A percentile compares a stretch with the other conserved stretches of the same genome.
Evolutionary conservation across 2,329 filamentous ascomycete genomes (phyloP).

Genomic region (Fusarium sambucinum): DNA sequence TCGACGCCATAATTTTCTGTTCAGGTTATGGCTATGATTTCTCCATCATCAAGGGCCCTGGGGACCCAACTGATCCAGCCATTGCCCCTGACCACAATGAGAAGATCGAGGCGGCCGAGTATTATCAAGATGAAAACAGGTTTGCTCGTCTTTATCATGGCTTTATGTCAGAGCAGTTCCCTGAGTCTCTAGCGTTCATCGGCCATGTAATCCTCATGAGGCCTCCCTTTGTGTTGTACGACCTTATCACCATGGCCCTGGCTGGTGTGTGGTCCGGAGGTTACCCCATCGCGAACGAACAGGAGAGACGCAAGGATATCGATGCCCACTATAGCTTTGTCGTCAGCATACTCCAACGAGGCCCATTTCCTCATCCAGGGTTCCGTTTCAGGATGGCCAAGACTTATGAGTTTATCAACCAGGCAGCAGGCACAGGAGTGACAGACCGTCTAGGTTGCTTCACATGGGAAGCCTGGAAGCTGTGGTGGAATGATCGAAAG

Average conservation of each 20-base stretch:
- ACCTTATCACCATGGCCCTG: slow-evolving; percentile 50
- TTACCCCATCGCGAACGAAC: slow-evolving; percentile 34
- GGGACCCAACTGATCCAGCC: slow-evolving; percentile 45
- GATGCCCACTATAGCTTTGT: slow-evolving; percentile 47
- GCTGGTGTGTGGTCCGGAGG: slow-evolving; percentile 47
- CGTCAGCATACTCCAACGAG: slow-evolving; percentile 39
- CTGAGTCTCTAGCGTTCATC: slow-evolving; percentile 50
- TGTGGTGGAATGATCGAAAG: slow-evolving; percentile 57
- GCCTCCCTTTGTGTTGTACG: slow-evolving; percentile 48
- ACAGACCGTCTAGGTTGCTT: slow-evolving; percentile 55
- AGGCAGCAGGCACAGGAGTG: slow-evolving; percentile 58
- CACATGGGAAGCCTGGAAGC: slow-evolving; percentile 56
- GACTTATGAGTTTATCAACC: slow-evolving; percentile 55
- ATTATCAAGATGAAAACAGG: slow-evolving; percentile 38
- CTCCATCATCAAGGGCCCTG: slow-evolving; percentile 47
- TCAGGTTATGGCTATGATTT: slow-evolving; percentile 51
- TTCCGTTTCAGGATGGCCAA: slow-evolving; percentile 36
- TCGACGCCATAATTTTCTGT: slow-evolving; percentile 52
- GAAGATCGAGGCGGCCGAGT: slow-evolving; percentile 39
- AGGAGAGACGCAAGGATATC: slow-evolving; percentile 48
- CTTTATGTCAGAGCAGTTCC: slow-evolving; percentile 51
- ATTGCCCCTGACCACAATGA: slow-evolving; percentile 46
- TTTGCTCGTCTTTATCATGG: slow-evolving; percentile 50
- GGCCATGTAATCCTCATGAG: slow-evolving; percentile 46
- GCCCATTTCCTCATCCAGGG: slow-evolving; percentile 46